These are phyloP conservation scores for Suhomyces wounanorum DNA, from an alignment of 1,139 yeast species.

Conservation along the genomic window DNA sequence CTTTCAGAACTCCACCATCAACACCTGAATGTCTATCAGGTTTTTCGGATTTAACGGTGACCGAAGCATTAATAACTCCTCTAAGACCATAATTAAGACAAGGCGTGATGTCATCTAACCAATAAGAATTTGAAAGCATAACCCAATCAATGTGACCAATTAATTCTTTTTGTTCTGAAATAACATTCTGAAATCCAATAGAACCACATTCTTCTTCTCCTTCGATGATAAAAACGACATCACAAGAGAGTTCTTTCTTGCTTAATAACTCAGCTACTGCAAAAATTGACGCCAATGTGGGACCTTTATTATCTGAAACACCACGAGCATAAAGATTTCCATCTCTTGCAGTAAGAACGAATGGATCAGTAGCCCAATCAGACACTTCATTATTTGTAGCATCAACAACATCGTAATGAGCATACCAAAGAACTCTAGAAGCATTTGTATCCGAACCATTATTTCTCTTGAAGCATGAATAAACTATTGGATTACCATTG, in stretches of 20 bases:
- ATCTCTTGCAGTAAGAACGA: constrained; percentile 67
- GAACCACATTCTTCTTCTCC: constrained; percentile 98
- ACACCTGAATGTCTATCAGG: constrained; percentile 97
- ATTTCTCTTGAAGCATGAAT: constrained; percentile 63
- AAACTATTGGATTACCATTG: constrained; percentile 81
- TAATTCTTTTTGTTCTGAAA: constrained; percentile 47
- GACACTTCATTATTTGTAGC: constrained; percentile 46
- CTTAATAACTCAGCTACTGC: constrained; percentile 77
- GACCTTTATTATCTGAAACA: constrained; percentile 94
- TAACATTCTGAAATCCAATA: constrained; percentile 73
- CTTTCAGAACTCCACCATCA: constrained; percentile 88
- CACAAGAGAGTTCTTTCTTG: constrained; percentile 57
- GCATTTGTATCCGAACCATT: constrained; percentile 11
- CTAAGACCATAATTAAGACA: constrained; percentile 92
- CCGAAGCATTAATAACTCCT: constrained; percentile 83
- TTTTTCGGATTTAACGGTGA: constrained; percentile 65
- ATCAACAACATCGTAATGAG: constrained; percentile 92
- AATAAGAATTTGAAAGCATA: constrained; percentile 83
- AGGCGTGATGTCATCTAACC: constrained; percentile 89
- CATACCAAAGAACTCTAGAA: constrained; percentile 75
- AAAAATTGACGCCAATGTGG: constrained; percentile 83
- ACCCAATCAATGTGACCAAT: constrained; percentile 87
- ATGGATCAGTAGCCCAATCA: constrained; percentile 82
- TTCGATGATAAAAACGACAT: constrained; percentile 82
- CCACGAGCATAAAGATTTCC: constrained; percentile 93